phyloP scores from a whole-genome alignment of 2,329 filamentous ascomycete species.

The Stenocarpella maydis region DNA sequence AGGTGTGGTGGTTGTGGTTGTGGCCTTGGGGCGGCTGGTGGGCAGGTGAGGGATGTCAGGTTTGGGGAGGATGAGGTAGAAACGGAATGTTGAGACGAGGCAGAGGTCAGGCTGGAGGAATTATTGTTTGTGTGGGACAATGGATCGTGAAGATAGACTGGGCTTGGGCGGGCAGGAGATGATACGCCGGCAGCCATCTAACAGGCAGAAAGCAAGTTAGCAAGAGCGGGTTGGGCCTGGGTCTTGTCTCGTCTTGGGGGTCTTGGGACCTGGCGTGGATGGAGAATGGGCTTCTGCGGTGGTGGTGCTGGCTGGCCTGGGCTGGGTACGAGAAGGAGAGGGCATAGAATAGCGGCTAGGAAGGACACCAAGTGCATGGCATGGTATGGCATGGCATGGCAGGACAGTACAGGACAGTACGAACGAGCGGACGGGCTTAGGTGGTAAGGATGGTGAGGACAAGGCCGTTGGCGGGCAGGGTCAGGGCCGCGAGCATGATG shows the following conservation, averaged over 20 bases:
- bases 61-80: constrained; percentile 35
- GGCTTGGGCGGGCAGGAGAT: constrained; percentile 35
- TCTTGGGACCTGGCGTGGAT: constrained; percentile 19
- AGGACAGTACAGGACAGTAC: background rate
- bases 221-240: constrained; percentile 26
- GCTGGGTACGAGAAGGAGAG: background rate
- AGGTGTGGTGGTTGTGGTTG: constrained; percentile 18
- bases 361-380: background rate
- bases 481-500: constrained; percentile 26
- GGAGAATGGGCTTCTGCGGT: background rate
- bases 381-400: background rate
- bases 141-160: constrained; percentile 34
- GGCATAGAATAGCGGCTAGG: background rate
- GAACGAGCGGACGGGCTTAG: constrained; percentile 17
- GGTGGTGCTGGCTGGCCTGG: too few species aligned
- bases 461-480: constrained; percentile 28
- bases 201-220: constrained; percentile 34
- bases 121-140: constrained; percentile 34
- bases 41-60: constrained; percentile 33
- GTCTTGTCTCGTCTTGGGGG: constrained; percentile 21
- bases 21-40: constrained; percentile 38
- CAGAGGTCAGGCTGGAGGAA: constrained; percentile 28
- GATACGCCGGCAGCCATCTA: constrained; percentile 38
- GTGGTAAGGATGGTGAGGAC: constrained; percentile 34
- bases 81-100: constrained; percentile 16